Evolutionary conservation across 306 rosid species (phyloP).

Genomic region (Casuarina cunninghamiana): DNA sequence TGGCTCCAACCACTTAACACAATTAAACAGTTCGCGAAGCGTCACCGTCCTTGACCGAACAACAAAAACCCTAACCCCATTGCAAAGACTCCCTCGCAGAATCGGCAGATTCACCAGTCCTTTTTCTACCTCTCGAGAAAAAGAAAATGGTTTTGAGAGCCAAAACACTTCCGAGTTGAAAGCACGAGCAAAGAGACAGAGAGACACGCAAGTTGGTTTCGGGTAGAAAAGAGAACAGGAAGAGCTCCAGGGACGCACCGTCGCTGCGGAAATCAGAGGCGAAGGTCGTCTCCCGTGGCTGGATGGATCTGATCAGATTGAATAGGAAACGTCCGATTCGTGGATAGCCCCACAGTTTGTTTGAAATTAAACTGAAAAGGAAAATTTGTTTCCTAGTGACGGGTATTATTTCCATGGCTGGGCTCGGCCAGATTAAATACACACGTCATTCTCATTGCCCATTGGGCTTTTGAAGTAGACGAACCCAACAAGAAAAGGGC

Average conservation of each 20-base stretch:
- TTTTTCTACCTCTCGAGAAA: neutral
- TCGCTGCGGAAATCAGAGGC: neutral
- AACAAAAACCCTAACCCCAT: conserved; percentile 34
- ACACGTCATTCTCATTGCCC: no score
- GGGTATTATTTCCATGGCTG: no score
- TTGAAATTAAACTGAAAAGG: neutral
- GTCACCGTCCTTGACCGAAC: conserved; percentile 18
- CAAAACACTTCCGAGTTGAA: conserved; percentile 6
- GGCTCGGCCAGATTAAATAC: no score
- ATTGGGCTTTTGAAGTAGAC: no score
- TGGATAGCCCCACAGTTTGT: neutral
- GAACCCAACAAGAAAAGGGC: no score
- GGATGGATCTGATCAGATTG: conserved; percentile 10
- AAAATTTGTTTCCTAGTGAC: no score
- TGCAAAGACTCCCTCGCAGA: conserved; percentile 2
- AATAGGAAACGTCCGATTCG: conserved; percentile 25
- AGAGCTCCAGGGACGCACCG: neutral
- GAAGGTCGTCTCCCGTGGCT: neutral
- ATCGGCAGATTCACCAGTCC: neutral
- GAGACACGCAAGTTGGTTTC: neutral
- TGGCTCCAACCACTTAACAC: conserved; percentile 6
- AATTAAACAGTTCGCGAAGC: conserved; percentile 18
- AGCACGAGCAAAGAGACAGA: neutral
- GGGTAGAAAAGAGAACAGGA: neutral
- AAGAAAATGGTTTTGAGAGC: neutral